Evolutionary conservation across 345 rosid genomes (phyloP).

Genomic region (Syzygium grande): DNA sequence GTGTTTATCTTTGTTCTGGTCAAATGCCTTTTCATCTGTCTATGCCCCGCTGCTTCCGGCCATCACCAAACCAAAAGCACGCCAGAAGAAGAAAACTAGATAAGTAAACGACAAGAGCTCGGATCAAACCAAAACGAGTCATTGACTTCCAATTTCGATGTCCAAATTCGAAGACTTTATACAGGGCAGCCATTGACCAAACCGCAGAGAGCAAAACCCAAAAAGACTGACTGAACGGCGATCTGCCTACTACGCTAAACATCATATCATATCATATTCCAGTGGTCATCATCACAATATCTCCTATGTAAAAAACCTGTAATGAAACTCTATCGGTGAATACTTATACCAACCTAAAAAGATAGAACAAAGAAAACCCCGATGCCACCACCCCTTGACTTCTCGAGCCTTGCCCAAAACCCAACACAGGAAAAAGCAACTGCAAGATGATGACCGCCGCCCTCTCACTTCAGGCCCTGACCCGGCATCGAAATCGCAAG

Average conservation of each 20-base stretch:
- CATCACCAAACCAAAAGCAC: background rate
- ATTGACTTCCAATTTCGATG: background rate
- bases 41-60: too few species aligned
- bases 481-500: constrained; percentile 43
- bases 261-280: background rate
- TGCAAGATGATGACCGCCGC: background rate
- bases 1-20: background rate
- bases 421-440: background rate
- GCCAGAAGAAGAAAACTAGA: background rate
- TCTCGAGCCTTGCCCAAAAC: background rate
- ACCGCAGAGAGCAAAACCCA: background rate
- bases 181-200: background rate
- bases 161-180: background rate
- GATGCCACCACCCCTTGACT: background rate
- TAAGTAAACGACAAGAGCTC: background rate
- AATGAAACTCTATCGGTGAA: background rate
- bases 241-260: background rate
- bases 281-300: background rate
- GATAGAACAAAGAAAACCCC: background rate
- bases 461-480: constrained; percentile 28
- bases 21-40: background rate
- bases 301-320: background rate
- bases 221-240: background rate
- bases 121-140: background rate
- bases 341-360: background rate